Evolutionary conservation across 2,329 filamentous ascomycete species (phyloP), one percentile per base, ranked within the genome.

Genomic region (Paecilomyces fulvus): DNA sequence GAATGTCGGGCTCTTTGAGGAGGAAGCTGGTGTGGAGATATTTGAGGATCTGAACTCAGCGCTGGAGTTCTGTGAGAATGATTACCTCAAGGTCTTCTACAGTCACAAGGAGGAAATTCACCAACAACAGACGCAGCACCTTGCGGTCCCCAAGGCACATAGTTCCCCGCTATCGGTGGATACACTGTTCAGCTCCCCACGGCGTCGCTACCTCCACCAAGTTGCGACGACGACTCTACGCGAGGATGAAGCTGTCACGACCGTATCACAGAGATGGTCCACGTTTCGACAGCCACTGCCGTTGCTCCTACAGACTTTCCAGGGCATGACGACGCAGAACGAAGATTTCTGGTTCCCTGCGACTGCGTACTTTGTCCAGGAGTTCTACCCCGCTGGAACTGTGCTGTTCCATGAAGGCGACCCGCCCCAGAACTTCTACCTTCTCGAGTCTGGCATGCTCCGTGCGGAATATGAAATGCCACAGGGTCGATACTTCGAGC

Each of bases 321-420:
- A 94, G 67, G 89, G 90, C 49, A 78, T 96, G 11, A 95, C 89
- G 53, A 79, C 84, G 54, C 85, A 89, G 70, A 94, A 92, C 67
- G 91, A 96, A 71, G 92, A 96, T 71, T 97, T 97, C 70, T 99
- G 94, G 94, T 92, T 92, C 72, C 84, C 84, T 1, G 86, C 86
- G 0, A 83, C 84, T 3, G 78, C 82, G 0, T 97, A 88, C 75
- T 96, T 99, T 67, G 75, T 77, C 43, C 83, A 84, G 49, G 83
- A 83, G 59, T 83, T 87, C 58, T 89, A 87, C 60, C 63, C 79
- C 0, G 80, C 85, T 0, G 90, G 89, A 3, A 85, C 85, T 0
- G 78, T 90, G 2, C 77, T 99, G 1, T 99, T 92, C 73, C 80
- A 82, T 3, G 83, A 88, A 37, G 91, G 90, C 58, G 87, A 96